Conservation (phyloP, 345 rosid species). For the Durio zibethinus region DNA sequence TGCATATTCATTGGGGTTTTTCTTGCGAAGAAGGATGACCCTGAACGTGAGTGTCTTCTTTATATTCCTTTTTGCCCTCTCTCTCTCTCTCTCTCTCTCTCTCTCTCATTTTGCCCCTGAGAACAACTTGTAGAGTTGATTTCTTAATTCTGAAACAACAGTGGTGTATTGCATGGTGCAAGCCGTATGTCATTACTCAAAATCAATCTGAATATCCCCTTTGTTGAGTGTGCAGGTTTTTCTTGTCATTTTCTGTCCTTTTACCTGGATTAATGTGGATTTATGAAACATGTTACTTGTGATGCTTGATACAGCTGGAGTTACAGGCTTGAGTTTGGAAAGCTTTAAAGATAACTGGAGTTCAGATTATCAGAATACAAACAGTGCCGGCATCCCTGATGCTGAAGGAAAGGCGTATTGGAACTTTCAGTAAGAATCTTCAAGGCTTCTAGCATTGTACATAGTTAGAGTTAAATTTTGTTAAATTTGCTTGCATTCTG, state of each 20-base stretch:
- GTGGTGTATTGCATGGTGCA: not conserved
- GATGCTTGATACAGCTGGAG: constrained; percentile 60
- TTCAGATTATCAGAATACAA: constrained; percentile 83
- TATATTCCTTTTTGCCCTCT: not conserved
- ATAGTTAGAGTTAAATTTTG: not conserved
- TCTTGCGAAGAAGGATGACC: constrained; percentile 62
- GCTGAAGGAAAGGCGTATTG: constrained; percentile 64
- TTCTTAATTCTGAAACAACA: not conserved
- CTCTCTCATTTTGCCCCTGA: not conserved
- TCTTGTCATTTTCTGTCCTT: too few species aligned
- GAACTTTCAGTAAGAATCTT: constrained; percentile 78
- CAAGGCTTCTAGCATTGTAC: not conserved
- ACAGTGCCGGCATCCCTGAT: constrained; percentile 93
- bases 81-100: not conserved
- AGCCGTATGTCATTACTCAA: not conserved
- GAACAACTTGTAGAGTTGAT: not conserved
- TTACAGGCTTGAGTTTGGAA: constrained; percentile 75
- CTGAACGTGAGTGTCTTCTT: constrained; percentile 53
- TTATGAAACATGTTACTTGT: constrained; percentile 12
- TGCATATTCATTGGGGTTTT: constrained; percentile 88
- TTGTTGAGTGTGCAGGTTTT: not conserved
- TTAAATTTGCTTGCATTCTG: not conserved
- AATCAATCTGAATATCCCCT: not conserved
- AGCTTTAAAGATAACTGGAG: constrained; percentile 92
- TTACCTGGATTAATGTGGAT: too few species aligned